A percentile compares a stretch with the other conserved stretches of the same genome.
Conservation (phyloP, 768 basidiomycete species). For the Boletus rex-veris region DNA sequence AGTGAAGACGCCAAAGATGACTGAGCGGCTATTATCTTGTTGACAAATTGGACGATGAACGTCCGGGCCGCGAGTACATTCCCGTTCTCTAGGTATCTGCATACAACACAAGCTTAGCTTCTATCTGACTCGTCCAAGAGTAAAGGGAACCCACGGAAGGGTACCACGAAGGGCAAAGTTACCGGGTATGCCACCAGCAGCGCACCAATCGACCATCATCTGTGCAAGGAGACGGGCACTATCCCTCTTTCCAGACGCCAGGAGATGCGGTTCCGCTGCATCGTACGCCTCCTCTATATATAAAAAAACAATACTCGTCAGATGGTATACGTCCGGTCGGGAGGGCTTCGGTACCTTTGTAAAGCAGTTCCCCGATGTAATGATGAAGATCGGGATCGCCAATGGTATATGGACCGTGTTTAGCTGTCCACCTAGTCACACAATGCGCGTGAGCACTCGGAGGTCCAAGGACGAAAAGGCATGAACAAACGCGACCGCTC, state of each 20-base stretch:
- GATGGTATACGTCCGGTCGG: background rate
- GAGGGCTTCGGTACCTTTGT: conserved; percentile 56
- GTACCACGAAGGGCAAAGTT: conserved; percentile 82
- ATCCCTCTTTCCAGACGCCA: conserved; percentile 85
- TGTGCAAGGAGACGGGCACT: conserved; percentile 83
- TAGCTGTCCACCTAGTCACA: conserved; percentile 74
- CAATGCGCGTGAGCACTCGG: conserved; percentile 15
- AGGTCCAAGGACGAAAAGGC: conserved; percentile 5
- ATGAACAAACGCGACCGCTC: conserved; percentile 69
- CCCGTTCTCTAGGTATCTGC: conserved; percentile 76
- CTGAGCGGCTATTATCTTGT: conserved; percentile 52
- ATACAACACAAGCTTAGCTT: conserved; percentile 5
- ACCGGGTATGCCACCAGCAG: conserved; percentile 49
- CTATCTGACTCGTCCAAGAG: background rate
- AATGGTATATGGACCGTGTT: conserved; percentile 70
- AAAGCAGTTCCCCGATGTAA: conserved; percentile 85
- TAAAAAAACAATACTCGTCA: background rate
- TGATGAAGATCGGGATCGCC: conserved; percentile 89
- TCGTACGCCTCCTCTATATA: conserved; percentile 69
- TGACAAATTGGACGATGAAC: conserved; percentile 81
- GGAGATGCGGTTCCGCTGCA: conserved; percentile 74
- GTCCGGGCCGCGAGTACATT: conserved; percentile 91
- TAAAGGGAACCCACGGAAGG: conserved; percentile 60
- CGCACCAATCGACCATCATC: conserved; percentile 82
- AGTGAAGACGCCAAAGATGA: conserved; percentile 41